Percentiles rank a stretch among this genome's conserved stretches.
Evolutionary conservation across 192 early-diverging fungal species (phyloP).

Genomic region (Podila epicladia): DNA sequence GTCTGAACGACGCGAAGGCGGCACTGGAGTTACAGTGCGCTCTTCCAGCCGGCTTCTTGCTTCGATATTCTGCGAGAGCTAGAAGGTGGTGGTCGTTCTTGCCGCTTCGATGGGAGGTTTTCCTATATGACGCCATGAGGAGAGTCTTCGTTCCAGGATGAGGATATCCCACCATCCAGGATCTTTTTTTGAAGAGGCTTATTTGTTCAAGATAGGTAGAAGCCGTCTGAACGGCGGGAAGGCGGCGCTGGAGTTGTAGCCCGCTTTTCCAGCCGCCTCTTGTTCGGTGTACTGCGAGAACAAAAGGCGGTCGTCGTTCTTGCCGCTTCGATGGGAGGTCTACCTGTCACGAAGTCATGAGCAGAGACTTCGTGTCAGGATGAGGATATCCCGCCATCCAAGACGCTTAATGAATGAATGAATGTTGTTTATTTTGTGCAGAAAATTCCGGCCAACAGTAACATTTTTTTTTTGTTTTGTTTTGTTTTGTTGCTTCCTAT

Average conservation of each 20-base stretch:
- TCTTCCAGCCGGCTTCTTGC: conserved; percentile 6
- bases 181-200: background rate
- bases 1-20: conserved; percentile 10
- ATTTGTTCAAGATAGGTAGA: conserved; percentile 3
- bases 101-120: conserved; percentile 9
- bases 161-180: background rate
- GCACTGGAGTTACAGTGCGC: conserved; percentile 3
- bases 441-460: too few species aligned
- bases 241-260: conserved; percentile 7
- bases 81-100: background rate
- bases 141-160: conserved; percentile 9
- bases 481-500: too few species aligned
- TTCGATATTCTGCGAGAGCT: background rate
- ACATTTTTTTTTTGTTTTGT: too few species aligned
- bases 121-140: too few species aligned
- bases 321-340: conserved; percentile 8
- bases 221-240: conserved; percentile 8
- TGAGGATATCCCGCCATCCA: conserved; percentile 6
- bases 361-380: conserved; percentile 9
- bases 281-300: background rate
- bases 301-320: conserved; percentile 5
- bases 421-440: background rate
- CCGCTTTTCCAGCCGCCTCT: conserved; percentile 10
- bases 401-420: background rate
- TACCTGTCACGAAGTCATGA: conserved; percentile 6